These are phyloP conservation scores for Leccinum solheimii DNA, from an alignment of 1,284 basidiomycete genomes.

Conservation along the genomic window DNA sequence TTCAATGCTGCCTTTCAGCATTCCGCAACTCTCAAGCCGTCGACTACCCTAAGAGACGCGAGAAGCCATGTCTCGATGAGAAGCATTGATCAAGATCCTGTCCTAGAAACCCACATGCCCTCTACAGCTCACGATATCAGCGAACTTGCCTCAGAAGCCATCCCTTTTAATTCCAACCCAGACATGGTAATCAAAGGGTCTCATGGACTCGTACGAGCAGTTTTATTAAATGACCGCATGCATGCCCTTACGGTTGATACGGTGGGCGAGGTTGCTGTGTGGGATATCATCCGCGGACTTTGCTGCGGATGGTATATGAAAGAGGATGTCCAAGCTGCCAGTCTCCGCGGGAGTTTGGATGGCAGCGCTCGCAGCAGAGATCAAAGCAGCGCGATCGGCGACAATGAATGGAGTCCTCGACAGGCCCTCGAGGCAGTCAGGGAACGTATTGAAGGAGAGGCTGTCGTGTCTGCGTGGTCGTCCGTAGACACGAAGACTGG, in stretches of 20 bases:
- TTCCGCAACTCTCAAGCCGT: conserved; percentile 39
- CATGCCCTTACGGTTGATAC: conserved; percentile 93
- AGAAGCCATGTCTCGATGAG: conserved; percentile 21
- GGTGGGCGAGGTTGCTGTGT: conserved; percentile 81
- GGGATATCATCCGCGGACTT: conserved; percentile 83
- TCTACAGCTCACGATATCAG: conserved; percentile 63
- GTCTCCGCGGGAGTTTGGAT: conserved; percentile 38
- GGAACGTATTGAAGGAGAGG: conserved; percentile 91
- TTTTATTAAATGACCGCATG: conserved; percentile 87
- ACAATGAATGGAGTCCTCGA: conserved; percentile 60
- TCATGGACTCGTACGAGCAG: conserved; percentile 80
- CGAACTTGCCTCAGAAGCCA: conserved; percentile 80
- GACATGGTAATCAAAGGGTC: conserved; percentile 78
- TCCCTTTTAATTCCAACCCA: conserved; percentile 61
- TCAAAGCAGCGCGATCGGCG: conserved; percentile 34
- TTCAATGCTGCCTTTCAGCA: conserved; percentile 37
- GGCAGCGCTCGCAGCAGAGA: conserved; percentile 35
- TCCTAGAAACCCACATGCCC: conserved; percentile 46
- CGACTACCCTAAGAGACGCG: conserved; percentile 33
- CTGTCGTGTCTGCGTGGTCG: conserved; percentile 84
- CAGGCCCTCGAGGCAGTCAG: conserved; percentile 87
- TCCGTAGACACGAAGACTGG: conserved; percentile 89
- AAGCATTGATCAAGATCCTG: conserved; percentile 26
- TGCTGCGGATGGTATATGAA: conserved; percentile 75
- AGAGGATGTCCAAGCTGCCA: conserved; percentile 64